A percentile compares a stretch with the other conserved stretches of the same genome.
Conservation (phyloP, 1,284 basidiomycete species). For the Entoloma clypeatum region DNA sequence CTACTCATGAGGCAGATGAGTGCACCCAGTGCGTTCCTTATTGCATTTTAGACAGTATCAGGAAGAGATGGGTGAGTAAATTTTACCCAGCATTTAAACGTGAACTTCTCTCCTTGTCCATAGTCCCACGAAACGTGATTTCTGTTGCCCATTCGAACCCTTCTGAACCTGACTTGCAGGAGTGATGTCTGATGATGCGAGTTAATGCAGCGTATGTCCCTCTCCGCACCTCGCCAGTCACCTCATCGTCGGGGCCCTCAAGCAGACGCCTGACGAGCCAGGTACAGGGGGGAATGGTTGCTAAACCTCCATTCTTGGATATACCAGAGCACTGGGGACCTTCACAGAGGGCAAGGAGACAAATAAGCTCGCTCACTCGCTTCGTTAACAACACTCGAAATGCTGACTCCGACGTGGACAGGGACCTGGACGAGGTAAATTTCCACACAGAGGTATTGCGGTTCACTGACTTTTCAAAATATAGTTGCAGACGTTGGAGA, state of each 20-base stretch:
- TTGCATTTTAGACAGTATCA: neutral
- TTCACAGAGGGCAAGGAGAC: conserved; percentile 40
- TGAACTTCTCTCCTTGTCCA: conserved; percentile 52
- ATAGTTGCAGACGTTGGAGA: conserved; percentile 34
- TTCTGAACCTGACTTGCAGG: conserved; percentile 30
- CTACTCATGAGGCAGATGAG: conserved; percentile 40
- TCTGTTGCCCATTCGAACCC: conserved; percentile 36
- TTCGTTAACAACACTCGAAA: conserved; percentile 33
- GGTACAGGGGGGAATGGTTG: conserved; percentile 37
- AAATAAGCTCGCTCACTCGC: conserved; percentile 38
- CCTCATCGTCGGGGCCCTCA: conserved; percentile 42
- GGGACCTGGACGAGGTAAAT: conserved; percentile 26
- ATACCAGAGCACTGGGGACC: conserved; percentile 29
- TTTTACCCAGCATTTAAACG: conserved; percentile 67
- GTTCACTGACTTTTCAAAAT: conserved; percentile 38
- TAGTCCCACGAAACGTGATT: conserved; percentile 45
- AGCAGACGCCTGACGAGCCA: conserved; percentile 41
- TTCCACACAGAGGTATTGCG: too few species aligned
- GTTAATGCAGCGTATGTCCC: conserved; percentile 42
- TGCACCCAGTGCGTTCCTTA: conserved; percentile 40
- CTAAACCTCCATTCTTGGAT: conserved; percentile 23
- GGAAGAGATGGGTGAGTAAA: neutral
- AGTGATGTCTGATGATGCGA: conserved; percentile 47
- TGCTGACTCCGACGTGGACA: conserved; percentile 26
- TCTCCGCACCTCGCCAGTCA: conserved; percentile 43